A percentile compares a stretch with the other conserved stretches of the same genome.
These are phyloP conservation scores for Hypoxylon sp. DNA, from an alignment of 2,329 filamentous ascomycete species.

Conservation along the genomic window DNA sequence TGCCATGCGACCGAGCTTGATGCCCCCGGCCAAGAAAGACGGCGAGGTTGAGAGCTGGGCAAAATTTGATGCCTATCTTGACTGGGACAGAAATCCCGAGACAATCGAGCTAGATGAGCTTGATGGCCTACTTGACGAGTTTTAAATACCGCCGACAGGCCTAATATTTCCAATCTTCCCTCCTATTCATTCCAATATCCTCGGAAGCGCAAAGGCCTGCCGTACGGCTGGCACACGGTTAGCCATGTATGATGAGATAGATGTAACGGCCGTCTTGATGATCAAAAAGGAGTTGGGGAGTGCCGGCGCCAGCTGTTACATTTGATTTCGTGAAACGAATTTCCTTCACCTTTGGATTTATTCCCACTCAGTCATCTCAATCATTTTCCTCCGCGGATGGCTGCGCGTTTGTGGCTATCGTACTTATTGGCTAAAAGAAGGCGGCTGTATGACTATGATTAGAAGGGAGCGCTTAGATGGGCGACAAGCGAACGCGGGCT, in stretches of 20 bases:
- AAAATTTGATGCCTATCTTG: constrained; percentile 59
- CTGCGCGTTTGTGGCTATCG: constrained; percentile 19
- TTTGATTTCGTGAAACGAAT: constrained; percentile 31
- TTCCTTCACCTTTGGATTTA: constrained; percentile 19
- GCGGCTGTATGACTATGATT: constrained; percentile 36
- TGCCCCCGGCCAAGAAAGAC: constrained; percentile 58
- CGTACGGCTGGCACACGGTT: constrained; percentile 25
- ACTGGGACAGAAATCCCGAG: constrained; percentile 82
- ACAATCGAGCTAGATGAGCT: constrained; percentile 93
- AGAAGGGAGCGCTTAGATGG: constrained; percentile 36
- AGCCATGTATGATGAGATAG: constrained; percentile 41
- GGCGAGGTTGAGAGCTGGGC: constrained; percentile 58
- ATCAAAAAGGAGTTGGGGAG: constrained; percentile 42
- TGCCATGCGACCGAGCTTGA: constrained; percentile 63
- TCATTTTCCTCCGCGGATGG: constrained; percentile 26
- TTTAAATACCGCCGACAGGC: constrained; percentile 58
- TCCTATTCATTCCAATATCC: constrained; percentile 22
- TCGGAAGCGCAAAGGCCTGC: constrained; percentile 12
- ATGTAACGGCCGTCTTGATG: constrained; percentile 36
- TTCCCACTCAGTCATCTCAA: constrained; percentile 10
- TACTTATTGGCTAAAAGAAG: constrained; percentile 22
- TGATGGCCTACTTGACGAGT: constrained; percentile 84
- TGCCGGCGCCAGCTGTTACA: constrained; percentile 31
- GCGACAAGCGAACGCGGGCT: constrained; percentile 20
- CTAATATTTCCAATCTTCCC: constrained; percentile 16